A percentile compares a stretch with the other conserved stretches of the same genome.
Evolutionary conservation across 768 basidiomycete genomes (phyloP).

Genomic region (Trametes villosa): DNA sequence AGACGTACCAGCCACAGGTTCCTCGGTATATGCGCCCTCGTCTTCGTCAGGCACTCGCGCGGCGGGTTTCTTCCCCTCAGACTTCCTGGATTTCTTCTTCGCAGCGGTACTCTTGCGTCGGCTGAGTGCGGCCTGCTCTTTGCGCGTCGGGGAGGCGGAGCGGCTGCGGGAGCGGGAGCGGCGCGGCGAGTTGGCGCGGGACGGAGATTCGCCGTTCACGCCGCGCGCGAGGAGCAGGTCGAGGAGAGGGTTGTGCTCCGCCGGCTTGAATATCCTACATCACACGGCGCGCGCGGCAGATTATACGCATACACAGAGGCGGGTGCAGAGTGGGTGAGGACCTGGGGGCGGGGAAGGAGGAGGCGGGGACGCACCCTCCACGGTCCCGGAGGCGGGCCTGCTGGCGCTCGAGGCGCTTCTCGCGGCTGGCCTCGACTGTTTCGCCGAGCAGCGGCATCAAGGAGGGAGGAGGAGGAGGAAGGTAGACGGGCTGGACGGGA

Average conservation of each 20-base stretch:
- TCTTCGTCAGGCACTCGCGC: neutral
- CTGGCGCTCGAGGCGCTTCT: constrained; percentile 61
- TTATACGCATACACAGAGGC: neutral
- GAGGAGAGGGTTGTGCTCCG: constrained; percentile 50
- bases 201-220: constrained; percentile 51
- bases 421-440: constrained; percentile 62
- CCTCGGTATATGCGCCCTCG: neutral
- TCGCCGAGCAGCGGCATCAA: constrained; percentile 27
- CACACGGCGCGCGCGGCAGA: no score
- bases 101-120: no score
- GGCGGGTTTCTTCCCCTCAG: neutral
- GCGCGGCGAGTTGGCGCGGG: constrained; percentile 13
- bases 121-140: neutral
- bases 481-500: neutral
- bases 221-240: constrained; percentile 58
- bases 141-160: constrained; percentile 10
- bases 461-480: neutral
- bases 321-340: neutral
- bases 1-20: constrained; percentile 4
- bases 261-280: constrained; percentile 56
- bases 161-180: constrained; percentile 20
- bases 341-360: neutral
- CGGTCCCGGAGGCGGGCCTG: constrained; percentile 69
- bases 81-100: neutral
- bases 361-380: constrained; percentile 36